phyloP scores from a whole-genome alignment of 768 basidiomycete genomes.

The Tubosaeta sp. region DNA sequence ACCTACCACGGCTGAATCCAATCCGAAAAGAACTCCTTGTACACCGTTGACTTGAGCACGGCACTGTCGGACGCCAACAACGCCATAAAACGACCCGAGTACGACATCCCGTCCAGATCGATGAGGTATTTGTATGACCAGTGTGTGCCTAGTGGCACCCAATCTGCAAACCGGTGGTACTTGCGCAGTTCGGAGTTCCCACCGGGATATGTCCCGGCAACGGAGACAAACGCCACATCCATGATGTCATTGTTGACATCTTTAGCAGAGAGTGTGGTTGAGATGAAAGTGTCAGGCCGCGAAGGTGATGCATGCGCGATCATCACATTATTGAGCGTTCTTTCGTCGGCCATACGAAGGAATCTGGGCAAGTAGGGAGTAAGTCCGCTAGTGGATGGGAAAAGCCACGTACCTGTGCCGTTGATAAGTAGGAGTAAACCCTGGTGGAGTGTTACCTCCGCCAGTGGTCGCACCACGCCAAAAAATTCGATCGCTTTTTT shows the following conservation, averaged over 20 bases:
- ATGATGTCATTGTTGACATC: constrained; percentile 74
- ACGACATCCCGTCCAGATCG: constrained; percentile 94
- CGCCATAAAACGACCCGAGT: constrained; percentile 84
- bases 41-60: constrained; percentile 86
- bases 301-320: constrained; percentile 69
- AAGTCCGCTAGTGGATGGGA: neutral
- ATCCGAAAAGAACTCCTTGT: constrained; percentile 84
- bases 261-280: constrained; percentile 54
- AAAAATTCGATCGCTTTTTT: constrained; percentile 80
- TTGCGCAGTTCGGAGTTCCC: constrained; percentile 61
- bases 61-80: constrained; percentile 85
- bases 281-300: constrained; percentile 50
- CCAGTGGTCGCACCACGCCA: constrained; percentile 98
- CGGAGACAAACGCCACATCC: constrained; percentile 83
- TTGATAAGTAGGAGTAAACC: constrained; percentile 80
- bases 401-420: constrained; percentile 61
- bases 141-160: constrained; percentile 77
- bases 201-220: constrained; percentile 72
- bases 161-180: constrained; percentile 65
- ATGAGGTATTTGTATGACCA: constrained; percentile 93
- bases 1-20: constrained; percentile 89
- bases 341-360: constrained; percentile 70
- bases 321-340: constrained; percentile 45
- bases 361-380: constrained; percentile 37
- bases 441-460: constrained; percentile 82